Evolutionary conservation across 192 early-diverging fungal genomes (phyloP).

Genomic region (Rhizophagus prolifer): DNA sequence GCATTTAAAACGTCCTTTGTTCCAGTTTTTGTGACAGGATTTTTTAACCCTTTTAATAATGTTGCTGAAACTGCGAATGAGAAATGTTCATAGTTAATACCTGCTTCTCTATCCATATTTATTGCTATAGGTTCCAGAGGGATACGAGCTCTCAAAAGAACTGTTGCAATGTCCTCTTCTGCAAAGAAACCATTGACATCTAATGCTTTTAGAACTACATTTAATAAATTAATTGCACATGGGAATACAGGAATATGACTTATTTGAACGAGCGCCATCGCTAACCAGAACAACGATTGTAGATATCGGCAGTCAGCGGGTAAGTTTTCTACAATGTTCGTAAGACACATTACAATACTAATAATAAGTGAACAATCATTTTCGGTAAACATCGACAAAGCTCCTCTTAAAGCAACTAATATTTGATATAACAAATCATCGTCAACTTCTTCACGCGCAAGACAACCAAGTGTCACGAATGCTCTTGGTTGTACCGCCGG

Average conservation of each 20-base stretch:
- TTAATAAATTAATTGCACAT: slow-evolving; percentile 66
- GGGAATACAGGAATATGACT: slow-evolving; percentile 79
- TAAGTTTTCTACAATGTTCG: slow-evolving; percentile 81
- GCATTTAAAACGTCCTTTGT: slow-evolving; percentile 68
- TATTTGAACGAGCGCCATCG: slow-evolving; percentile 82
- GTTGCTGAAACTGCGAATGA: slow-evolving; percentile 80
- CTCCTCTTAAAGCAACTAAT: slow-evolving; percentile 83
- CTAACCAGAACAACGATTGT: slow-evolving; percentile 89
- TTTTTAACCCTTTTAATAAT: slow-evolving; percentile 81
- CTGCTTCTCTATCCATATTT: slow-evolving; percentile 70
- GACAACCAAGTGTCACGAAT: slow-evolving; percentile 85
- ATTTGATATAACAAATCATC: slow-evolving; percentile 94
- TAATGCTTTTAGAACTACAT: slow-evolving; percentile 72
- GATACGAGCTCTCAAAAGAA: slow-evolving; percentile 68
- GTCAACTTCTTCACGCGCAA: slow-evolving; percentile 87
- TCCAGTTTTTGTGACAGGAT: slow-evolving; percentile 70
- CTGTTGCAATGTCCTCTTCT: slow-evolving; percentile 68
- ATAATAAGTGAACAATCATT: slow-evolving; percentile 76
- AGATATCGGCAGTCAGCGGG: slow-evolving; percentile 83
- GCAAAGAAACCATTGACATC: slow-evolving; percentile 72
- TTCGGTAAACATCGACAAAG: slow-evolving; percentile 83
- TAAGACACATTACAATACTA: slow-evolving; percentile 88
- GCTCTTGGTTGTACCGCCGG: slow-evolving; percentile 92
- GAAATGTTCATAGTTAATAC: slow-evolving; percentile 87
- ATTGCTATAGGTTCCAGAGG: slow-evolving; percentile 71